Evolutionary conservation across 371 early-diverging fungal genomes (phyloP).

Genomic region (Apophysomyces elegans): DNA sequence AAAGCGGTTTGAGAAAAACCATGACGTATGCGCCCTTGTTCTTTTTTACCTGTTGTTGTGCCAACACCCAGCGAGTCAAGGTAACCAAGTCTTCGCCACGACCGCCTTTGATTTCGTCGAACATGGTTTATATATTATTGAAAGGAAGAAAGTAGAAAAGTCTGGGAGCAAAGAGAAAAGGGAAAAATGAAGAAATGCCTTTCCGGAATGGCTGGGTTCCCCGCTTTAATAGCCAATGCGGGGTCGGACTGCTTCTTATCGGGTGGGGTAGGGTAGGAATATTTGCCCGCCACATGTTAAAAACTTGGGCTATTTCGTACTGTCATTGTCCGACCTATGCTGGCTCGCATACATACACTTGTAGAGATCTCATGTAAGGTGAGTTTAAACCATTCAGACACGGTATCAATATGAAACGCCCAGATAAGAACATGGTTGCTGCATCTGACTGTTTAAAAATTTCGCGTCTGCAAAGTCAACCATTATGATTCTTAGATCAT

Average conservation of each 20-base stretch:
- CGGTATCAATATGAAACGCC: too few relatives aligned
- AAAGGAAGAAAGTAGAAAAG: not conserved
- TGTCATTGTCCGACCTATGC: too few relatives aligned
- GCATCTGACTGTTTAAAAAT: too few relatives aligned
- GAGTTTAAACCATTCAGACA: too few relatives aligned
- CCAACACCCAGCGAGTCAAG: slow-evolving; percentile 91
- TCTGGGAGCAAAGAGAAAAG: slow-evolving; percentile 12
- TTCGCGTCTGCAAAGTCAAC: not conserved
- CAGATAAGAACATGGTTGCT: too few relatives aligned
- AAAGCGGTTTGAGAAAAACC: not conserved
- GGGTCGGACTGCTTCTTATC: slow-evolving; percentile 18
- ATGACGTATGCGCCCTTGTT: not conserved
- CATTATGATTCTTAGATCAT: slow-evolving; percentile 7
- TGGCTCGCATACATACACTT: too few relatives aligned
- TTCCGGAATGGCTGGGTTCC: slow-evolving; percentile 6
- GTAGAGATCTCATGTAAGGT: too few relatives aligned
- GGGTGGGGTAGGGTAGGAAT: slow-evolving; percentile 11
- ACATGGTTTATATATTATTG: slow-evolving; percentile 23
- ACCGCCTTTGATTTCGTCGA: slow-evolving; percentile 52
- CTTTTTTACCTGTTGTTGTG: slow-evolving; percentile 75
- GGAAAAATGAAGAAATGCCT: slow-evolving; percentile 6
- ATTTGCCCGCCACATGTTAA: too few relatives aligned
- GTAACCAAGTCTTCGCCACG: slow-evolving; percentile 89
- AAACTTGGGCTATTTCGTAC: too few relatives aligned
- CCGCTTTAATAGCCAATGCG: slow-evolving; percentile 18